Percentiles rank a stretch among this genome's conserved stretches.
Conservation (phyloP, 257 asterid genomes). For the Fraxinus cuspidata region DNA sequence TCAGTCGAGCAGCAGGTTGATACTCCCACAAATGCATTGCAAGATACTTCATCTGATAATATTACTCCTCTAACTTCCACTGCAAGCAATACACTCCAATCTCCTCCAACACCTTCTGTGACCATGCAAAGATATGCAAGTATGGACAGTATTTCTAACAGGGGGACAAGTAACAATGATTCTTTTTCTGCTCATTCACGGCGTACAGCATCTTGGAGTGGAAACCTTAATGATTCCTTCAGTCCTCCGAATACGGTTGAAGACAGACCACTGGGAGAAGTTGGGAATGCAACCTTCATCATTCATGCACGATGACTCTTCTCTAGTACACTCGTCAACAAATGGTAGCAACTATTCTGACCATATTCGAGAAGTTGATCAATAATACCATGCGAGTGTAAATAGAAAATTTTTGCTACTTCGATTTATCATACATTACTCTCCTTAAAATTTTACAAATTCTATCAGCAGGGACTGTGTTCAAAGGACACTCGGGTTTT, state of each 20-base stretch:
- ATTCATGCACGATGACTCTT: constrained; percentile 36
- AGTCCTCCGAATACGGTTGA: constrained; percentile 29
- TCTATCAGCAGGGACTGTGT: background rate
- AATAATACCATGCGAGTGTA: constrained; percentile 35
- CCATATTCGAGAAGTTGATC: constrained; percentile 51
- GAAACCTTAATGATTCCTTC: constrained; percentile 29
- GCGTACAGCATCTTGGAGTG: constrained; percentile 57
- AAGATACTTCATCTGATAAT: constrained; percentile 27
- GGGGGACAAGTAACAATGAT: constrained; percentile 11
- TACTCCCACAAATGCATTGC: constrained; percentile 28
- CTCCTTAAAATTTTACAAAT: too few species aligned
- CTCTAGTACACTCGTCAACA: constrained; percentile 29
- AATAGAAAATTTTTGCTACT: constrained; percentile 27
- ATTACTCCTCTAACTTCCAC: constrained; percentile 47
- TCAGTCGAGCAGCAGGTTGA: constrained; percentile 45
- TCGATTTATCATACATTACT: background rate
- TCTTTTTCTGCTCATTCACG: constrained; percentile 27
- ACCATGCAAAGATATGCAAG: constrained; percentile 43
- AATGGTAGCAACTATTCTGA: constrained; percentile 36
- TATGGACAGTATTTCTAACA: constrained; percentile 38
- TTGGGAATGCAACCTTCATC: constrained; percentile 46
- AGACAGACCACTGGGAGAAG: constrained; percentile 56
- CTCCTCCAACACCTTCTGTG: constrained; percentile 28
- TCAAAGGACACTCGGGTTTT: background rate
- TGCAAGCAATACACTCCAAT: constrained; percentile 34